phyloP scores from a whole-genome alignment of 768 basidiomycete genomes.

The Calocera viscosa region DNA sequence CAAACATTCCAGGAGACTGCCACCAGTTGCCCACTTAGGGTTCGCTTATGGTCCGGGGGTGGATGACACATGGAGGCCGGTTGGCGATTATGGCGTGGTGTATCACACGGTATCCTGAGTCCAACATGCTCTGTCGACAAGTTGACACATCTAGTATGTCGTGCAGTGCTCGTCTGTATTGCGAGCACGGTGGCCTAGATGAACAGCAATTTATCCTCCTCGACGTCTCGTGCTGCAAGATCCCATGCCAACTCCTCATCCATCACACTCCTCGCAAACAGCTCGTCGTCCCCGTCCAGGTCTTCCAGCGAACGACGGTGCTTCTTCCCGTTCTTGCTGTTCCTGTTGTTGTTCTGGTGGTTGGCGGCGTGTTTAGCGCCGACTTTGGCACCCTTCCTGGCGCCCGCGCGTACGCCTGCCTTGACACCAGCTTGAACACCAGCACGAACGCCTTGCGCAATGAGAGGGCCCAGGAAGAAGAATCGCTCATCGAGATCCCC shows the following conservation, averaged over 20 bases:
- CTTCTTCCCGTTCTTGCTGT: background rate
- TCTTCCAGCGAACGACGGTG: background rate
- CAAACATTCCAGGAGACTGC: too few relatives aligned
- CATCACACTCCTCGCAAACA: background rate
- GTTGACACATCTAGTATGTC: too few relatives aligned
- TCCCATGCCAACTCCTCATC: background rate
- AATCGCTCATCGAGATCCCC: background rate
- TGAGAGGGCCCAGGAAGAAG: background rate
- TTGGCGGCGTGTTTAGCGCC: background rate
- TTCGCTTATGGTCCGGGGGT: too few relatives aligned
- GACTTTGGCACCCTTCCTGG: background rate
- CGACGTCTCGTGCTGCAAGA: background rate
- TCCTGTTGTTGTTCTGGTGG: background rate
- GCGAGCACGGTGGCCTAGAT: too few relatives aligned
- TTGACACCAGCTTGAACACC: background rate
- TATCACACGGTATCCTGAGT: too few relatives aligned
- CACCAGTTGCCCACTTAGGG: too few relatives aligned
- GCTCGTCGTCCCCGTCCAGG: background rate
- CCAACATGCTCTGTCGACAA: too few relatives aligned
- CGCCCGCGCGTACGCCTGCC: background rate
- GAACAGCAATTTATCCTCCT: too few relatives aligned
- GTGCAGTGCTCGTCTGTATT: too few relatives aligned
- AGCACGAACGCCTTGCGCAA: background rate
- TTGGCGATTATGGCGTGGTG: too few relatives aligned
- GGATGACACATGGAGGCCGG: too few relatives aligned